Percentiles rank a stretch among this genome's conserved stretches.
phyloP scores from a whole-genome alignment of 768 basidiomycete genomes.

The Lyophyllum atratum region DNA sequence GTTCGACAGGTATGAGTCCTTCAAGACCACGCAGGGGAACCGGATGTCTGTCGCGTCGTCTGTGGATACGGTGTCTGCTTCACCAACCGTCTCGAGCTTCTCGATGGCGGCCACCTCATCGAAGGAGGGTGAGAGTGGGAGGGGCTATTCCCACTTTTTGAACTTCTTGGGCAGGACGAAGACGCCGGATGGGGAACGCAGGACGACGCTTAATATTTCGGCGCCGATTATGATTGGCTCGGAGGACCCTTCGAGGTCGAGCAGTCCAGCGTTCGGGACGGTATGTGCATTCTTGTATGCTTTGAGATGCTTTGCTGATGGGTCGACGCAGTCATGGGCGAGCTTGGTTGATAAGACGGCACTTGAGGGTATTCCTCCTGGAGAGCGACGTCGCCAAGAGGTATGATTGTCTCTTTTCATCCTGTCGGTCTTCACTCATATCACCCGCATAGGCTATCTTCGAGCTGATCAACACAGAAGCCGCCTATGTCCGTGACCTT shows the following conservation, averaged over 20 bases:
- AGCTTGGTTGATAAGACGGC: conserved; percentile 87
- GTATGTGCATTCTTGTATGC: conserved; percentile 38
- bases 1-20: conserved; percentile 88
- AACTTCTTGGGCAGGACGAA: conserved; percentile 64
- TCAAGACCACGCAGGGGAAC: conserved; percentile 54
- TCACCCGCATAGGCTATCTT: conserved; percentile 70
- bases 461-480: conserved; percentile 91
- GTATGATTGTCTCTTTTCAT: conserved; percentile 32
- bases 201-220: conserved; percentile 58
- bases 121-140: conserved; percentile 31
- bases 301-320: background rate
- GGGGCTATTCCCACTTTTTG: conserved; percentile 53
- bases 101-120: conserved; percentile 19
- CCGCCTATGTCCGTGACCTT: conserved; percentile 85
- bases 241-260: conserved; percentile 39
- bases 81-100: conserved; percentile 37
- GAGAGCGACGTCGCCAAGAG: conserved; percentile 89
- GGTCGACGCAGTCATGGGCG: conserved; percentile 74
- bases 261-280: conserved; percentile 68
- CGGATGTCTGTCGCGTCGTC: conserved; percentile 67
- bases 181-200: conserved; percentile 54
- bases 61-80: conserved; percentile 47
- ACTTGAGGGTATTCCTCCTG: conserved; percentile 73
- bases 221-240: conserved; percentile 57
- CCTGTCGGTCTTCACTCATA: background rate